phyloP scores from a whole-genome alignment of 106 monocot species.

The Acanthochlamys bracteata region DNA sequence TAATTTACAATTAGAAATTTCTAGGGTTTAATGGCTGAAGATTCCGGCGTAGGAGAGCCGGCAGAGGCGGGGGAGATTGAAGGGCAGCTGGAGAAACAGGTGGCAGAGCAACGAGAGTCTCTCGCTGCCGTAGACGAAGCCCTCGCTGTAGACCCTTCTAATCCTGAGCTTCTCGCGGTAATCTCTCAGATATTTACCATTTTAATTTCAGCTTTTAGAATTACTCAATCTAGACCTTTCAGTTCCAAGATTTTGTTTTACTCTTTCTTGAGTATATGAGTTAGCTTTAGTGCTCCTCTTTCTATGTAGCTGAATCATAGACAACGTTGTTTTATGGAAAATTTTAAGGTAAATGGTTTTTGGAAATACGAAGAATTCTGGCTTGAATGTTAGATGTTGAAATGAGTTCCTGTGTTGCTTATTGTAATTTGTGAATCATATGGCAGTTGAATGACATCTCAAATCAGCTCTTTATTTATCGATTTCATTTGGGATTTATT shows the following conservation, averaged over 20 bases:
- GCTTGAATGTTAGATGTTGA: too few relatives aligned
- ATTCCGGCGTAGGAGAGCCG: conserved; percentile 16
- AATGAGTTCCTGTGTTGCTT: too few relatives aligned
- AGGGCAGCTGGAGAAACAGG: conserved; percentile 54
- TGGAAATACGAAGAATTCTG: too few relatives aligned
- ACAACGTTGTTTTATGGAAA: not conserved
- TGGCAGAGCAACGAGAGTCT: conserved; percentile 66
- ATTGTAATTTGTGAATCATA: too few relatives aligned
- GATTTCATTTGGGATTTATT: too few relatives aligned
- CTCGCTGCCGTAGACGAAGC: conserved; percentile 58
- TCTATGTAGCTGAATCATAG: not conserved
- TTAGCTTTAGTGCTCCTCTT: not conserved
- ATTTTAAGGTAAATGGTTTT: not conserved
- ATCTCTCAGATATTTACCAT: not conserved
- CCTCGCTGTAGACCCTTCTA: conserved; percentile 50
- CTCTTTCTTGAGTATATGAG: not conserved
- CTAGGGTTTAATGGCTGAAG: too few relatives aligned
- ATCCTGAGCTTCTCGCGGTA: conserved; percentile 60
- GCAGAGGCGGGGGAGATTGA: conserved; percentile 45
- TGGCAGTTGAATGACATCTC: too few relatives aligned
- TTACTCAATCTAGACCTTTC: not conserved
- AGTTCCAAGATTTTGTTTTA: not conserved
- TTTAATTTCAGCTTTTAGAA: not conserved
- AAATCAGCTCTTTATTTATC: too few relatives aligned
- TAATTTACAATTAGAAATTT: too few relatives aligned